These are phyloP conservation scores for Coemansia biformis DNA, from an alignment of 192 early-diverging fungal species.

Conservation along the genomic window DNA sequence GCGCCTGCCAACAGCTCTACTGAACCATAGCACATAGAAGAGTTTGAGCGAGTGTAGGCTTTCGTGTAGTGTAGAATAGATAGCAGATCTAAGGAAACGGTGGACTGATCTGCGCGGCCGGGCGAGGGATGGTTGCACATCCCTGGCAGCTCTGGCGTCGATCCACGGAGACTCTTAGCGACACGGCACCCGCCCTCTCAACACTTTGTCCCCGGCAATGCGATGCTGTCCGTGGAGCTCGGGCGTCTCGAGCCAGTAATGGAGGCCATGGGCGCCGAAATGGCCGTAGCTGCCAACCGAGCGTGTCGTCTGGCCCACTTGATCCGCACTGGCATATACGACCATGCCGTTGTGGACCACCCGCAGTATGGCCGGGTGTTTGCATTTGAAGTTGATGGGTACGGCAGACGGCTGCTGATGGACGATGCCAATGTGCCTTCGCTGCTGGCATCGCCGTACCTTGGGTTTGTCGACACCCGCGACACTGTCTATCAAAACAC, in stretches of 20 bases:
- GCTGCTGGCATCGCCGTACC: conserved; percentile 55
- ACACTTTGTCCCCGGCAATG: conserved; percentile 42
- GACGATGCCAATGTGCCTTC: conserved; percentile 68
- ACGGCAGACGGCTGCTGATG: conserved; percentile 59
- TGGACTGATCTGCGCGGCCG: too few species aligned
- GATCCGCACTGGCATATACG: conserved; percentile 52
- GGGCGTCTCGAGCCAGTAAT: conserved; percentile 42
- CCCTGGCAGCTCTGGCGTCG: too few species aligned
- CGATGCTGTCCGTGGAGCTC: conserved; percentile 57
- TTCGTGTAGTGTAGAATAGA: too few species aligned
- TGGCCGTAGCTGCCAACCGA: conserved; percentile 30
- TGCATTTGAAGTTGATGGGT: conserved; percentile 69
- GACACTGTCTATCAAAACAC: conserved; percentile 57
- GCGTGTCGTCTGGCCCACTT: conserved; percentile 42
- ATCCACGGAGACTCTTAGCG: too few species aligned
- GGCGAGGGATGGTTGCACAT: too few species aligned
- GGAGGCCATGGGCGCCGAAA: conserved; percentile 10
- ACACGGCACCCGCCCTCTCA: too few species aligned
- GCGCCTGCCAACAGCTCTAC: too few species aligned
- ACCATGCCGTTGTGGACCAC: conserved; percentile 50
- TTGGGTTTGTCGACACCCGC: conserved; percentile 51
- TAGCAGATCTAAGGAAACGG: too few species aligned
- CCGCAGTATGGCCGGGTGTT: conserved; percentile 53
- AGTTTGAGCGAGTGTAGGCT: too few species aligned
- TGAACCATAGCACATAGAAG: too few species aligned